Conservation (phyloP, 495 filamentous ascomycete species). For the Cryomyces antarcticus region DNA sequence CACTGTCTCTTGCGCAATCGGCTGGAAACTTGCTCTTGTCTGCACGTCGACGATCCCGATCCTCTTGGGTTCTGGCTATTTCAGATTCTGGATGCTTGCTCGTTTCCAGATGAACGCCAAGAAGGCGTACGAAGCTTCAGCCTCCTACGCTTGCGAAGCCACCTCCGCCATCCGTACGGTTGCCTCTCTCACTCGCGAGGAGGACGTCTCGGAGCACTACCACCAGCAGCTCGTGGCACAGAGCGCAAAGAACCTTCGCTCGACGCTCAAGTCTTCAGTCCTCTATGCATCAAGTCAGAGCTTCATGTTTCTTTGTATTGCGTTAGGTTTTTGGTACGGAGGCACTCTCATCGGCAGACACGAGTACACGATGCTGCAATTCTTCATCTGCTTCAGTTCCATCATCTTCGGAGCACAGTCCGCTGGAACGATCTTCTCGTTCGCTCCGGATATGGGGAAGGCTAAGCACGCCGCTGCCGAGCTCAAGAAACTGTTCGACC, state of each 20-base stretch:
- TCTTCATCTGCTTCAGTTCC: constrained; percentile 67
- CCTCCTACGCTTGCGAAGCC: constrained; percentile 76
- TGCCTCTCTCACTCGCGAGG: constrained; percentile 68
- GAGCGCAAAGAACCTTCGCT: constrained; percentile 36
- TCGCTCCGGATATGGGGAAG: constrained; percentile 73
- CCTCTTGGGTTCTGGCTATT: constrained; percentile 60
- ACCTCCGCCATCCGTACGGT: constrained; percentile 84
- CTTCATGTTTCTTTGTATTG: constrained; percentile 60
- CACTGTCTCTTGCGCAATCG: constrained; percentile 44
- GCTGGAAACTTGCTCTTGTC: constrained; percentile 83
- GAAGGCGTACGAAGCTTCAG: constrained; percentile 49
- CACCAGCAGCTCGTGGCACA: constrained; percentile 42
- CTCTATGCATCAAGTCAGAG: constrained; percentile 68
- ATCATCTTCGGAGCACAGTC: constrained; percentile 71
- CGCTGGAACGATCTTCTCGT: constrained; percentile 73
- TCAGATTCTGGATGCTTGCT: constrained; percentile 67
- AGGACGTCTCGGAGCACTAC: constrained; percentile 58
- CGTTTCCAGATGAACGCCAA: constrained; percentile 53
- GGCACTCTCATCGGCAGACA: constrained; percentile 50
- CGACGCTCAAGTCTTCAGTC: constrained; percentile 42
- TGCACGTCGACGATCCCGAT: constrained; percentile 61
- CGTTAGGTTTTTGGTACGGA: constrained; percentile 90
- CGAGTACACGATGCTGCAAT: constrained; percentile 58
- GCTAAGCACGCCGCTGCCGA: constrained; percentile 59
- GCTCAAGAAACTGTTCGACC: constrained; percentile 62